Evolutionary conservation across 2,329 filamentous ascomycete genomes (phyloP), one percentile per base, ranked within the genome.

Genomic region (Aspergillus novofumigatus): DNA sequence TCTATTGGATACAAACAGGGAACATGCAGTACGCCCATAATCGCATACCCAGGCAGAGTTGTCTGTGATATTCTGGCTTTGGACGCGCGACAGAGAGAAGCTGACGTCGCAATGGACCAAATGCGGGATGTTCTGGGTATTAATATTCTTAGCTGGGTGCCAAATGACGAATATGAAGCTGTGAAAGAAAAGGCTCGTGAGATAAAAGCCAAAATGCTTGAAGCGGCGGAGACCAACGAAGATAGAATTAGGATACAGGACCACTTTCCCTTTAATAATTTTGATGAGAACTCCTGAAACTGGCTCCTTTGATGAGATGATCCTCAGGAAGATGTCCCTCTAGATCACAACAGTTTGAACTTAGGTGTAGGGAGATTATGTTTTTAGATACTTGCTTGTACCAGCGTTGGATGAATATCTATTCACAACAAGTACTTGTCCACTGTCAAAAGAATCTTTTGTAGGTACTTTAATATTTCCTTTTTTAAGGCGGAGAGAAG

Each of bases 81-180:
- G 1, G 48, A 65, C 49, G 25, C 32, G n/a, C 51, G 41, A 21
- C 62, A 69, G 44, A 55, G 52, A 55, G 64, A 65, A 47, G 59
- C 61, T 2, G 64, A 69, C 59, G 57, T 48, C 4, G 62, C 62
- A 23, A 61, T 67, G 49, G 58, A 65, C 23, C 35, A 55, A 45
- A 59, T 62, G 45, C 56, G 54, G 41, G 9, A 67, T 32, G 48
- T 21, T 49, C 44, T 70, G 42, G 65, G 61, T 2, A 50, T 68
- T 23, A 59, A 62, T 42, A 10, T 59, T 20, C 55, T 68, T 9
- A 66, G 65, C 8, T 70, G 67, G 67, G 60, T 65, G 1, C 54
- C 64, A 14, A 59, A 57, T 52, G 55, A 63, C 20, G 49, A 62
- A 38, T 70, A 65, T 51, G 57, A 66, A 9, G 56, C 56, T 54